A percentile compares a stretch with the other conserved stretches of the same genome.
Conservation (phyloP, 2,329 filamentous ascomycete genomes). For the Botrytis elliptica region DNA sequence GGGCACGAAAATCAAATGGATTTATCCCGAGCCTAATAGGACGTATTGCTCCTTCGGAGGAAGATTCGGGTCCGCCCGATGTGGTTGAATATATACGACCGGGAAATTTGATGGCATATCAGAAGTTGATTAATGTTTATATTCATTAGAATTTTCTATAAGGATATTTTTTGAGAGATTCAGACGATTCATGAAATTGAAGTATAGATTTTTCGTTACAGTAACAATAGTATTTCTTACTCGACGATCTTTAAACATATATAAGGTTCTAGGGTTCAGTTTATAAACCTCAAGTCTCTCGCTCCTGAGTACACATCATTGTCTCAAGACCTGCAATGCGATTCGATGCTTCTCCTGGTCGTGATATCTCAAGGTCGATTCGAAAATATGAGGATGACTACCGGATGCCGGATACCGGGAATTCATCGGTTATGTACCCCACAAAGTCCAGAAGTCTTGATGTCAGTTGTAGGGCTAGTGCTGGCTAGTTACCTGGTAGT, state of each 20-base stretch:
- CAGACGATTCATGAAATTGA: background rate
- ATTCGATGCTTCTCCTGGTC: background rate
- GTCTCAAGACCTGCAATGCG: background rate
- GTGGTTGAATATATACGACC: background rate
- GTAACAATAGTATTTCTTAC: background rate
- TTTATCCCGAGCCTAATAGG: background rate
- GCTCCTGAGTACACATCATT: background rate
- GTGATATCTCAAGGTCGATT: background rate
- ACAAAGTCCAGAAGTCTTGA: background rate
- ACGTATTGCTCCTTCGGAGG: background rate
- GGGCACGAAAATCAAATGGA: background rate
- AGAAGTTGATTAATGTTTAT: background rate
- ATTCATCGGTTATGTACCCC: background rate
- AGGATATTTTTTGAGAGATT: background rate
- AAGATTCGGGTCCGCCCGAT: background rate
- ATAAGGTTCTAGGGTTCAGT: background rate
- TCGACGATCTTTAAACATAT: background rate
- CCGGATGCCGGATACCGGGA: background rate
- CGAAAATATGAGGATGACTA: background rate
- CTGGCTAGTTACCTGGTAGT: background rate
- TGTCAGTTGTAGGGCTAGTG: background rate
- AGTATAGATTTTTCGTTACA: background rate
- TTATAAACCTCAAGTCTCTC: background rate
- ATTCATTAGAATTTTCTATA: background rate
- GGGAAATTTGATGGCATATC: background rate